phyloP scores from a whole-genome alignment of 192 early-diverging fungal genomes.

The Coemansia asiatica region DNA sequence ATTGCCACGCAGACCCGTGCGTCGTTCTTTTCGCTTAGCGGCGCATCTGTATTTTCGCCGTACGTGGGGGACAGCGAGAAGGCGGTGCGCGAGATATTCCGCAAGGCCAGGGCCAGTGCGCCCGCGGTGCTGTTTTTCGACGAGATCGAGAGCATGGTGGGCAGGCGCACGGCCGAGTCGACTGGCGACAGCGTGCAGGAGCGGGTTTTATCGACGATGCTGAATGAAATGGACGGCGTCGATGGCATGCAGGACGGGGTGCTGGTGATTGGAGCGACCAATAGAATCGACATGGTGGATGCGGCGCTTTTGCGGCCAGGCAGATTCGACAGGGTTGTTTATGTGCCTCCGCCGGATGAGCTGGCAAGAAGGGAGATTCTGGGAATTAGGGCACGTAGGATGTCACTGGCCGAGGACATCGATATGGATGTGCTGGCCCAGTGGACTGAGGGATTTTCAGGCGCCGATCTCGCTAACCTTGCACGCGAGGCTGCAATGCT shows the following conservation, averaged over 20 bases:
- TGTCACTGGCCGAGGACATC: slow-evolving; percentile 59
- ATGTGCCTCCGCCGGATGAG: slow-evolving; percentile 82
- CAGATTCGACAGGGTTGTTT: slow-evolving; percentile 91
- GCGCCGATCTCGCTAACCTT: slow-evolving; percentile 86
- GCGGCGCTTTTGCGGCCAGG: slow-evolving; percentile 93
- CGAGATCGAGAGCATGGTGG: slow-evolving; percentile 95
- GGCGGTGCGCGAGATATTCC: slow-evolving; percentile 71
- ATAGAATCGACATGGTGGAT: slow-evolving; percentile 95
- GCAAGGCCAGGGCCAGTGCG: slow-evolving; percentile 70
- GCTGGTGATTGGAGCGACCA: slow-evolving; percentile 99
- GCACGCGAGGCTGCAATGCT: slow-evolving; percentile 76
- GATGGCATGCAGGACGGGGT: slow-evolving; percentile 84
- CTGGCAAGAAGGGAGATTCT: slow-evolving; percentile 67
- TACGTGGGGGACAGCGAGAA: slow-evolving; percentile 41
- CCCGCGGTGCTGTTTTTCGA: slow-evolving; percentile 95
- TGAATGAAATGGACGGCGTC: slow-evolving; percentile 87
- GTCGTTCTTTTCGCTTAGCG: slow-evolving; percentile 64
- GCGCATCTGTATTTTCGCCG: slow-evolving; percentile 37
- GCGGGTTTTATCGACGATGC: slow-evolving; percentile 32
- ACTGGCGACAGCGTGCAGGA: slow-evolving; percentile 37
- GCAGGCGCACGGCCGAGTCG: slow-evolving; percentile 70
- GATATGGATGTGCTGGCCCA: slow-evolving; percentile 60
- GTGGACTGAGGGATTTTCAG: slow-evolving; percentile 87
- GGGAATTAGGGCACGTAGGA: slow-evolving; percentile 52
- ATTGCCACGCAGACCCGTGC: slow-evolving; percentile 81